Evolutionary conservation across 352 stramenopile genomes (phyloP).

Genomic region (Pelagophyceae sp.): DNA sequence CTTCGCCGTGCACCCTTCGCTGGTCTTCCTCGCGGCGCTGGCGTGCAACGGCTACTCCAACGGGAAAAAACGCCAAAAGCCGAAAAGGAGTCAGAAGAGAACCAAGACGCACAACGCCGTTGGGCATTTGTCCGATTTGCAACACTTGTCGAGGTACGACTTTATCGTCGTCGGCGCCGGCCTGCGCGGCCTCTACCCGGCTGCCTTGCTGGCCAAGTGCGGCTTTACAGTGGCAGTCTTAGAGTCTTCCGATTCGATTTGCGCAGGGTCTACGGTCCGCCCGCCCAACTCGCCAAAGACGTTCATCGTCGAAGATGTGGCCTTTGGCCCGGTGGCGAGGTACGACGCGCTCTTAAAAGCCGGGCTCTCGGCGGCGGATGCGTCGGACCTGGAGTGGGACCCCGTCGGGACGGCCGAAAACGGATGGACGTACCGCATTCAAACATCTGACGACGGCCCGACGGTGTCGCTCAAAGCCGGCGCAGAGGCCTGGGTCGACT

Average conservation of each 20-base stretch:
- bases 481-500: neutral
- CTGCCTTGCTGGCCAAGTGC: neutral
- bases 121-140: neutral
- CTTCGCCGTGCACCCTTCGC: neutral
- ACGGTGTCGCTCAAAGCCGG: neutral
- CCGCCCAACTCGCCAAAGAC: too few species aligned
- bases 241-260: neutral
- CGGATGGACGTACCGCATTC: neutral
- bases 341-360: neutral
- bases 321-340: neutral
- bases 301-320: neutral
- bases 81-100: too few species aligned
- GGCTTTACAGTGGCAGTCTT: neutral
- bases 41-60: neutral
- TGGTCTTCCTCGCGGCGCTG: neutral
- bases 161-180: neutral
- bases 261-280: neutral
- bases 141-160: neutral
- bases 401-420: neutral
- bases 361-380: neutral
- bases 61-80: too few species aligned
- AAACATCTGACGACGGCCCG: neutral
- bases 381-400: neutral
- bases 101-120: neutral
- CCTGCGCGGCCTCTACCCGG: neutral